Base-by-base conservation (phyloP, 495 filamentous ascomycete genomes). In the Parathielavia hyrcaniae region DNA sequence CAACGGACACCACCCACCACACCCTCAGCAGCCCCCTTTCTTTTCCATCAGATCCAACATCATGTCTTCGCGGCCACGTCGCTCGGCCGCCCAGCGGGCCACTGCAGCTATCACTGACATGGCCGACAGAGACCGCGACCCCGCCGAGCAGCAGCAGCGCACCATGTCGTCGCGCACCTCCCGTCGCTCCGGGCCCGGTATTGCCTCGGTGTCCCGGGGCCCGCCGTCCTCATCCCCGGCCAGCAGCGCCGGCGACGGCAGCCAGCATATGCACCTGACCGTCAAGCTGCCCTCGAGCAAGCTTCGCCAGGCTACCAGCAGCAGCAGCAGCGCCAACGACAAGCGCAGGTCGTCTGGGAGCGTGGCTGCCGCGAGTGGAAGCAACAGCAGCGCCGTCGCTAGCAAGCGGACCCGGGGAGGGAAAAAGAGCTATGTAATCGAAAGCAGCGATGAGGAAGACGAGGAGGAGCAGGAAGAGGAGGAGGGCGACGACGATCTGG, bases 221-320 rank as follows among this genome's bases (percentile, higher is more conserved):
- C 71, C 76, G 14, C n/a, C 45, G 19, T 38, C 55, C 5, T 57
- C 55, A 26, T 76, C 76, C 16, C 81, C 82, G 5, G 57, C 68
- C 4, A 50, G 47, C 57, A 62, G 61, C 34, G 66, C 81, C 53
- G 79, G 78, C 65, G 80, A 82, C 58, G 73, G 74, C 39, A 77
- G 36, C 59, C 81, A 80, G 70, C 85, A 87, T 58, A 81, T 92
- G 53, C 82, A 83, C 68, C 75, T 96, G 48, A 95, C 86, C 32
- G 84, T 96, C 63, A 96, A 90, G 75, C 85, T 92, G 66, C 84
- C 89, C 7, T 82, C 89, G 34, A 87, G 79, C 74, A 93, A 89
- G 76, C 78, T 93, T 53, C 86, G 88, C 36, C 85, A 95, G 69
- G 87, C 83, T 14, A 91, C 85, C 23, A 78, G 76, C 45, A 73